These are phyloP conservation scores for Aureobasidium vineae DNA, from an alignment of 2,329 filamentous ascomycete genomes.

Conservation along the genomic window DNA sequence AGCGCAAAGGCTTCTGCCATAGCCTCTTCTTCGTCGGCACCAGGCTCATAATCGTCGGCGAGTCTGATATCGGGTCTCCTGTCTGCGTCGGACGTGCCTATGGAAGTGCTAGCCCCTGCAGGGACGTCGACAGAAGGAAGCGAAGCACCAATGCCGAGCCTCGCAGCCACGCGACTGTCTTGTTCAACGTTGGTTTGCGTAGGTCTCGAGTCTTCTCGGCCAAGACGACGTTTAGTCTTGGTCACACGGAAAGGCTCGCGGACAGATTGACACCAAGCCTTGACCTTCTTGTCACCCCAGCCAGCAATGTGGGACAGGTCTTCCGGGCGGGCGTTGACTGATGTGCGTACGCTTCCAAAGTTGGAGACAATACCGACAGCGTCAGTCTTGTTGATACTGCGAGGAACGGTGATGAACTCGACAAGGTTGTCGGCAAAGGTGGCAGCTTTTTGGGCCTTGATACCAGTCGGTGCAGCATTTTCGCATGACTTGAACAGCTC, in stretches of 20 bases:
- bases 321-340: conserved; percentile 83
- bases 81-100: conserved; percentile 39
- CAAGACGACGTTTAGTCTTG: conserved; percentile 58
- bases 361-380: conserved; percentile 85
- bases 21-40: conserved; percentile 50
- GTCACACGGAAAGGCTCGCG: conserved; percentile 80
- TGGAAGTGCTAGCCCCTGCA: conserved; percentile 30
- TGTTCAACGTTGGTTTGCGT: conserved; percentile 33
- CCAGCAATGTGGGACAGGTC: conserved; percentile 81
- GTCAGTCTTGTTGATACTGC: conserved; percentile 92
- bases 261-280: conserved; percentile 76
- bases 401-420: conserved; percentile 87
- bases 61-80: conserved; percentile 38
- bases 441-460: conserved; percentile 79
- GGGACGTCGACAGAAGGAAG: conserved; percentile 33
- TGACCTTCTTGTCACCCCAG: conserved; percentile 95
- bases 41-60: conserved; percentile 37
- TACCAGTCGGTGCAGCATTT: conserved; percentile 75
- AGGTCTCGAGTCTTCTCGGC: conserved; percentile 36
- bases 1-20: conserved; percentile 35
- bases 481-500: conserved; percentile 96
- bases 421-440: conserved; percentile 83
- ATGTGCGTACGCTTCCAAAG: conserved; percentile 84
- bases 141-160: conserved; percentile 36
- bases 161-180: conserved; percentile 33